phyloP scores from a whole-genome alignment of 1,284 basidiomycete species.

The Wolfiporia cocos region DNA sequence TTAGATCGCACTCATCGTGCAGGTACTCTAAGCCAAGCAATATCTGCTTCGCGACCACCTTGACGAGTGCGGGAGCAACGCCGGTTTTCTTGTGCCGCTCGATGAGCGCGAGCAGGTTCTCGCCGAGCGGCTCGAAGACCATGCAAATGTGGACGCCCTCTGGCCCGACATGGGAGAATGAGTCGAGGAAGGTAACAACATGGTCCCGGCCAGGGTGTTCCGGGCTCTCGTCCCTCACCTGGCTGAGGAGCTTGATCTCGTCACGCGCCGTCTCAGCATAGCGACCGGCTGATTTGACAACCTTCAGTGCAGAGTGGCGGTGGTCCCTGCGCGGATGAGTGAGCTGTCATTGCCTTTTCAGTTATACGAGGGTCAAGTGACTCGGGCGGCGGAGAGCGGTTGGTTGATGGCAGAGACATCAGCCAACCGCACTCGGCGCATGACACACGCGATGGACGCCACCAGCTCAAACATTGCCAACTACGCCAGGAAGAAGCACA shows the following conservation, averaged over 20 bases:
- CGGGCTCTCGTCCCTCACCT: conserved; percentile 69
- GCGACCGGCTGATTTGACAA: conserved; percentile 84
- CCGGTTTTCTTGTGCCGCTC: conserved; percentile 86
- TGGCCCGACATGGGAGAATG: conserved; percentile 63
- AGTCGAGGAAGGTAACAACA: conserved; percentile 85
- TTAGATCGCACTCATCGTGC: conserved; percentile 84
- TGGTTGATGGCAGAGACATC: too few relatives aligned
- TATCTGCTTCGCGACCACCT: conserved; percentile 78
- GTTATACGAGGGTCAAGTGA: too few relatives aligned
- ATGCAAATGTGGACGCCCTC: conserved; percentile 82
- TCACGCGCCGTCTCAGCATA: conserved; percentile 88
- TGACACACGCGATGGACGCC: too few relatives aligned
- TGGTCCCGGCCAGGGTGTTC: conserved; percentile 62
- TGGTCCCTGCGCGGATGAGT: conserved; percentile 38
- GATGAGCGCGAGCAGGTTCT: conserved; percentile 80
- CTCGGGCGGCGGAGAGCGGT: too few relatives aligned
- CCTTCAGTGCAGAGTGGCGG: conserved; percentile 83
- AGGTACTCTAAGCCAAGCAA: conserved; percentile 88
- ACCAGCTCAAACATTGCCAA: too few relatives aligned
- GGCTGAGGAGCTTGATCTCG: conserved; percentile 83
- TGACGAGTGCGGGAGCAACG: conserved; percentile 75
- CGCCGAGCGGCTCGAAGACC: conserved; percentile 87
- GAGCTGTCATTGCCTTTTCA: too few relatives aligned
- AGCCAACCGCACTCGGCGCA: too few relatives aligned
- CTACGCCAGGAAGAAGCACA: too few relatives aligned